A percentile compares a stretch with the other conserved stretches of the same genome.
phyloP scores from a whole-genome alignment of 1,139 yeast species.

The Nakaseomyces bracarensis region DNA sequence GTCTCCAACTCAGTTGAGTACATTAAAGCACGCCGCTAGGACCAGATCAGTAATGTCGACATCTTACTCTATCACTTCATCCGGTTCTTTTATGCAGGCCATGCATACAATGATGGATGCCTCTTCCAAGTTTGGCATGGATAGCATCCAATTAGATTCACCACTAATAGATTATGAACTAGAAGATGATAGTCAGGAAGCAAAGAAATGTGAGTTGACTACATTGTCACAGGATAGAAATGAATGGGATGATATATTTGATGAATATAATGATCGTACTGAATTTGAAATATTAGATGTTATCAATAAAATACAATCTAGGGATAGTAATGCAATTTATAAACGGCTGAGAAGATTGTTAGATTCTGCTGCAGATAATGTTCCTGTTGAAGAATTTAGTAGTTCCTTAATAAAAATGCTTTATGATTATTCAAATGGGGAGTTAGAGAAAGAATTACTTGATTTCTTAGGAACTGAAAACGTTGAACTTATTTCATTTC shows the following conservation, averaged over 20 bases:
- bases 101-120: slow-evolving; percentile 57
- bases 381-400: slow-evolving; percentile 26
- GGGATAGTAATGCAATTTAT: slow-evolving; percentile 32
- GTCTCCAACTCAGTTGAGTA: no score
- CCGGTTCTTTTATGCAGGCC: slow-evolving; percentile 70
- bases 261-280: slow-evolving; percentile 34
- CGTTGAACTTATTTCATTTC: slow-evolving; percentile 62
- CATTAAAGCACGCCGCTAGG: no score
- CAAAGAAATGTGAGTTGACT: slow-evolving; percentile 20
- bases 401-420: slow-evolving; percentile 28
- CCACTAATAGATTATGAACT: slow-evolving; percentile 29
- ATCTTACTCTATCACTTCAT: slow-evolving; percentile 48
- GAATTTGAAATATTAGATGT: slow-evolving; percentile 28
- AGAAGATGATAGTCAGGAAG: slow-evolving; percentile 23
- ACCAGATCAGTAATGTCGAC: slow-evolving; percentile 26
- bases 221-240: slow-evolving; percentile 30
- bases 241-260: slow-evolving; percentile 34
- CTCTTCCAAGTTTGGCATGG: slow-evolving; percentile 33
- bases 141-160: slow-evolving; percentile 14
- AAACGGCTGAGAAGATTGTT: slow-evolving; percentile 31
- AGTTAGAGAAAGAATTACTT: slow-evolving; percentile 56
- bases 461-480: slow-evolving; percentile 83
- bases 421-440: slow-evolving; percentile 29
- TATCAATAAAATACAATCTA: slow-evolving; percentile 29
- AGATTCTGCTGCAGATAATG: slow-evolving; percentile 15